phyloP scores from a whole-genome alignment of 2,329 filamentous ascomycete species.

The Chrysoporthe austroafricana region DNA sequence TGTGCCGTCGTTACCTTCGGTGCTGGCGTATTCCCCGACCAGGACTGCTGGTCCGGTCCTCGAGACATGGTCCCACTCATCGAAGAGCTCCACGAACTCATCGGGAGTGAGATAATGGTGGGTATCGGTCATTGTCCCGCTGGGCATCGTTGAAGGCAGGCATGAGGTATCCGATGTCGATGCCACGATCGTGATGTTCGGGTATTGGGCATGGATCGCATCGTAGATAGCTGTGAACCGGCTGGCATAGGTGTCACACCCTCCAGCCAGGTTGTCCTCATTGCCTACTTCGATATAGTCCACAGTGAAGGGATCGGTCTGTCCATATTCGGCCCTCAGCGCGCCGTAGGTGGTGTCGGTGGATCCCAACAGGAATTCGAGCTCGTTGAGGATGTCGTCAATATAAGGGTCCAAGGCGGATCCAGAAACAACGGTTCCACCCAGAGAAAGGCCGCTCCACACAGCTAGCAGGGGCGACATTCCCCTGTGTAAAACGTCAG shows the following conservation, averaged over 20 bases:
- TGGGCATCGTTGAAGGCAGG: constrained; percentile 39
- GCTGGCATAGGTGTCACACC: constrained; percentile 40
- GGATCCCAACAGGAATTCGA: constrained; percentile 55
- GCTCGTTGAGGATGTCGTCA: constrained; percentile 52
- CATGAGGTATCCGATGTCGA: constrained; percentile 44
- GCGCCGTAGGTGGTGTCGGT: constrained; percentile 48
- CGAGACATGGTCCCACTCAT: constrained; percentile 34
- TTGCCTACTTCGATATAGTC: constrained; percentile 58
- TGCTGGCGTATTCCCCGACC: constrained; percentile 5
- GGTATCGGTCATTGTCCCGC: constrained; percentile 2
- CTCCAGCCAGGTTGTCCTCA: constrained; percentile 52
- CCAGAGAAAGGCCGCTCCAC: constrained; percentile 51
- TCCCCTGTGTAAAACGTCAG: neutral
- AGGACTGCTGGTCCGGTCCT: neutral
- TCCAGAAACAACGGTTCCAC: constrained; percentile 44
- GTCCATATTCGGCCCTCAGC: constrained; percentile 50
- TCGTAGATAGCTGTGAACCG: constrained; percentile 52
- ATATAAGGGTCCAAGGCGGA: constrained; percentile 49
- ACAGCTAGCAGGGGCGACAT: constrained; percentile 43
- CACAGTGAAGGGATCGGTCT: constrained; percentile 53
- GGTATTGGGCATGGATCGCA: constrained; percentile 29
- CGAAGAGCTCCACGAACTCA: constrained; percentile 41
- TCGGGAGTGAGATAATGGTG: constrained; percentile 33
- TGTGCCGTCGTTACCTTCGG: constrained; percentile 13
- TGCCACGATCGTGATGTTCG: constrained; percentile 19